Evolutionary conservation across 805 yeast genomes (phyloP).

Genomic region (Metschnikowia sp.): DNA sequence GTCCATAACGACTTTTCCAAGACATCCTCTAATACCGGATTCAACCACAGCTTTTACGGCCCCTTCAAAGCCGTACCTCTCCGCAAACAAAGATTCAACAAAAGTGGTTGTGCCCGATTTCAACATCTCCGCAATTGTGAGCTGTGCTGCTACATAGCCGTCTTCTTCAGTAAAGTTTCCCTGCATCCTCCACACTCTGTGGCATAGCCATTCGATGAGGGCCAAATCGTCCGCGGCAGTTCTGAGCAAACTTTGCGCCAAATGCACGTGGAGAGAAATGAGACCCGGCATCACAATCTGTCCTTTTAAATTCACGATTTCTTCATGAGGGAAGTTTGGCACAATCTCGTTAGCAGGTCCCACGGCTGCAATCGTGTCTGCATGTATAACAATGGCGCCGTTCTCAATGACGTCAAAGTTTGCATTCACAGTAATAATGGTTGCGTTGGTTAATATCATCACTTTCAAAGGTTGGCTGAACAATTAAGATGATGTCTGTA

Average conservation of each 20-base stretch:
- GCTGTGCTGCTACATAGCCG: constrained; percentile 15
- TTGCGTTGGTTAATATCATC: constrained; percentile 13
- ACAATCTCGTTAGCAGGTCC: constrained; percentile 5
- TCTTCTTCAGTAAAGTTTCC: constrained; percentile 16
- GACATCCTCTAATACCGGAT: constrained; percentile 16
- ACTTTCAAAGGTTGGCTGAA: too few relatives aligned
- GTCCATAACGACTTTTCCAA: constrained; percentile 17
- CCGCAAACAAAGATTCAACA: constrained; percentile 15
- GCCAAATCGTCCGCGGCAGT: constrained; percentile 16
- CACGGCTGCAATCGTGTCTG: constrained; percentile 11
- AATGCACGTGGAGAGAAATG: constrained; percentile 15
- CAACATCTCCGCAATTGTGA: constrained; percentile 16
- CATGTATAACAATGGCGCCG: constrained; percentile 13
- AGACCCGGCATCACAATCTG: constrained; percentile 15
- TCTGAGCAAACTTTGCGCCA: constrained; percentile 14
- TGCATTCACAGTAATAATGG: constrained; percentile 12
- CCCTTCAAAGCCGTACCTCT: constrained; percentile 15
- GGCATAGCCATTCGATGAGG: constrained; percentile 15
- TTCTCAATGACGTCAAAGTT: constrained; percentile 11
- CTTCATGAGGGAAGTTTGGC: constrained; percentile 3
- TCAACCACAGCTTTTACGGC: constrained; percentile 16
- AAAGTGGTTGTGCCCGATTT: constrained; percentile 17
- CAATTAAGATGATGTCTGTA: too few relatives aligned
- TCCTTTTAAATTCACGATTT: constrained; percentile 6
- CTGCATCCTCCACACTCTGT: constrained; percentile 16